Evolutionary conservation across 2,329 filamentous ascomycete species (phyloP), one percentile per base, ranked within the genome.

Genomic region (Exutisphaerella laricina): DNA sequence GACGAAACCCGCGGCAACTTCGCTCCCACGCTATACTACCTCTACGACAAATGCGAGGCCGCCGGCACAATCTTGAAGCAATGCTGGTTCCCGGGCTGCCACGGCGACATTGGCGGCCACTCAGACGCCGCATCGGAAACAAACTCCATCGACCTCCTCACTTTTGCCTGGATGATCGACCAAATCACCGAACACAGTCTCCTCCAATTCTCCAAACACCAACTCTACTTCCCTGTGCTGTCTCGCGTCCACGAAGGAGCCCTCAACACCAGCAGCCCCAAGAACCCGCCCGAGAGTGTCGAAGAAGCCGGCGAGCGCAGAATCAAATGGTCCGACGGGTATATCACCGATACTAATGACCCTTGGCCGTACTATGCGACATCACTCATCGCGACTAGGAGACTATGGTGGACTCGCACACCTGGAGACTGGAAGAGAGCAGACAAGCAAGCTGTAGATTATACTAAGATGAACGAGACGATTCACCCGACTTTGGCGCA

Each of bases 81-180:
- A 52, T 69, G 71, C 5, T 76, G 73, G 73, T 75, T 75, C 38
- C 72, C 72, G 0, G 73, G 73, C 4, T 68, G 66, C 29, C 73
- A 77, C 50, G 64, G 68, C 6, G 71, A 75, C 37, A 59, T 74
- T 1, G 73, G 73, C 3, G 73, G 72, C n/a, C 69, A 48, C 25
- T 41, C 71, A 1, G 51, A 55, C 17, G 42, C 53, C 4, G 48
- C 49, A 7, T 49, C 41, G 5, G 46, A 44, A 7, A 49, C 44
- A 2, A 50, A 52, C 29, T 46, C 55, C 6, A 48, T 62, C 14
- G 56, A 62, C 10, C 58, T 64, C 17, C 57, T 66, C 14, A 61
- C 61, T 0, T 54, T 66, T 12, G 63, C 63, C 10, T 67, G 64
- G 64, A 67, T 67, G 64, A 60, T 66, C 39, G 56, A 58, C 29